A percentile compares a stretch with the other conserved stretches of the same genome.
Evolutionary conservation across 306 rosid genomes (phyloP).

Genomic region (Vicia villosa): DNA sequence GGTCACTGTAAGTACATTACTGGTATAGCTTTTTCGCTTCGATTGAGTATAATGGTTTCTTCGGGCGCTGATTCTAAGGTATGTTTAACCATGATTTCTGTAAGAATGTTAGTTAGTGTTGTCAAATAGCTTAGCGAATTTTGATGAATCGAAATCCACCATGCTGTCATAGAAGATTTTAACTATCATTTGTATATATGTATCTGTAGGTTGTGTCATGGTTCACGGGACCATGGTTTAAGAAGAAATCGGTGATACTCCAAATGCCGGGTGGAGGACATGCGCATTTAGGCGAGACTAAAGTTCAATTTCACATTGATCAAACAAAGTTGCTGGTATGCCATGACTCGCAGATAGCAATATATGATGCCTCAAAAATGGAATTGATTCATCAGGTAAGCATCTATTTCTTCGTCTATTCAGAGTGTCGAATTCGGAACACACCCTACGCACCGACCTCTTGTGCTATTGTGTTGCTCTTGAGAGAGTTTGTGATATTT

Average conservation of each 20-base stretch:
- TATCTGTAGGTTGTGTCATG: constrained; percentile 43
- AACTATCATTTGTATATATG: no score
- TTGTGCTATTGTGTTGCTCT: no score
- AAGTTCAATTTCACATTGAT: constrained; percentile 48
- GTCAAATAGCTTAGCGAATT: not conserved
- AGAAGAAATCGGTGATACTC: constrained; percentile 46
- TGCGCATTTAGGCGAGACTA: constrained; percentile 33
- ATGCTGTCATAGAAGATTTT: not conserved
- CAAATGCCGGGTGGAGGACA: constrained; percentile 45
- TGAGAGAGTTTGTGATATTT: not conserved
- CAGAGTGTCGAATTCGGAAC: no score
- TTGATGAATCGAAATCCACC: not conserved
- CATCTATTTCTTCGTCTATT: no score
- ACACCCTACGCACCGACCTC: no score
- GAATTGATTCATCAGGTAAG: constrained; percentile 53
- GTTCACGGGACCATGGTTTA: constrained; percentile 56
- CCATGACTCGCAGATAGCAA: constrained; percentile 53
- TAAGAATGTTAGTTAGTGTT: not conserved
- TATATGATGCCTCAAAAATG: constrained; percentile 58
- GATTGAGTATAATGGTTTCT: constrained; percentile 60
- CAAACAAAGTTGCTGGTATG: constrained; percentile 51
- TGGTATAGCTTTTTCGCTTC: constrained; percentile 67
- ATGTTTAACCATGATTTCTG: constrained; percentile 28
- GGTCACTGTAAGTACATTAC: constrained; percentile 70
- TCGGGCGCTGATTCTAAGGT: constrained; percentile 79